phyloP scores from a whole-genome alignment of 1,284 basidiomycete genomes.

The Cutaneotrichosporon mucoides region DNA sequence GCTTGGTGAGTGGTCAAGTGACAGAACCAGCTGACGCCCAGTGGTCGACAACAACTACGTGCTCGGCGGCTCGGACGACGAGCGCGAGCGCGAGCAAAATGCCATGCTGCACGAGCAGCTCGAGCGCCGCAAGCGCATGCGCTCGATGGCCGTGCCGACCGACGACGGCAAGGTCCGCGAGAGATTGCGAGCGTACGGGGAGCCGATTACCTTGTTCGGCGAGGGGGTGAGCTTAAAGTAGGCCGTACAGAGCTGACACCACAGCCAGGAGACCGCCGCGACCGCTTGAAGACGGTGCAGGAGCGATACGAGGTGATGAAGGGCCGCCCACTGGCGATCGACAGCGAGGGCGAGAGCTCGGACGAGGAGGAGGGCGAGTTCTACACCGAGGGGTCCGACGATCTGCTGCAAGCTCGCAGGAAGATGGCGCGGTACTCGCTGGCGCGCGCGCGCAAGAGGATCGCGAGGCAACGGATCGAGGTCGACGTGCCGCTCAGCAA shows the following conservation, averaged over 20 bases:
- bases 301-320: constrained; percentile 74
- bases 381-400: constrained; percentile 85
- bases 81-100: constrained; percentile 54
- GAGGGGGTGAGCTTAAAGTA: constrained; percentile 62
- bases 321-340: constrained; percentile 52
- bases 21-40: constrained; percentile 9
- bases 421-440: constrained; percentile 87
- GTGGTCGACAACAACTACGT: constrained; percentile 46
- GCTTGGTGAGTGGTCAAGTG: constrained; percentile 27
- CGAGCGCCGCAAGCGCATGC: constrained; percentile 92
- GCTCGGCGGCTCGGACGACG: constrained; percentile 47
- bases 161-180: constrained; percentile 90
- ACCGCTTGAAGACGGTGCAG: constrained; percentile 87
- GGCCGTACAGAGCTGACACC: no score
- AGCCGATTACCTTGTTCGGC: constrained; percentile 95
- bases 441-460: constrained; percentile 84
- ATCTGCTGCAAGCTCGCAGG: constrained; percentile 75
- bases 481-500: constrained; percentile 81
- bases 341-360: constrained; percentile 41
- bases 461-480: constrained; percentile 84
- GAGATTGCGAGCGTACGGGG: constrained; percentile 82
- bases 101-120: constrained; percentile 81
- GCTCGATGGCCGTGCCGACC: constrained; percentile 90
- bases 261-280: constrained; percentile 61
- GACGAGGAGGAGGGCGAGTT: constrained; percentile 86